Evolutionary conservation across 352 stramenopile genomes (phyloP), one percentile per base, ranked within the genome.

Genomic region (Globisporangium perplexum): DNA sequence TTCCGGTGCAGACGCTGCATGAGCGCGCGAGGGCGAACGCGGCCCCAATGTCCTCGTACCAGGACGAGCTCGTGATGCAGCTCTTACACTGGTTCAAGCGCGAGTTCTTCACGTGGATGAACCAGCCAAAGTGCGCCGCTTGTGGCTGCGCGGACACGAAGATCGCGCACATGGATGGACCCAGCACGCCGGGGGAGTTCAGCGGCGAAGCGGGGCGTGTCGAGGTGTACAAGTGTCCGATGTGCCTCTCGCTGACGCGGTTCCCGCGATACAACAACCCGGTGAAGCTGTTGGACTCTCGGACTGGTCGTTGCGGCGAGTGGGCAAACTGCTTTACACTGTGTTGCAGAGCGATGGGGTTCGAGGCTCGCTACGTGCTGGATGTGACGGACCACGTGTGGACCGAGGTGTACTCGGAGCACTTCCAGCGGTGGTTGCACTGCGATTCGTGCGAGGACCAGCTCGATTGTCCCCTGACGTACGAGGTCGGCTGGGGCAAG

Each of bases 311-410:
- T 18, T 98, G 92, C 60, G 92, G 92, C 8, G 92, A 98, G 61
- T 98, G 85, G 84, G 91, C 92, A 22, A 98, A 98, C 53, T 96
- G 85, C 57, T 98, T 98, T 60, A 96, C 84, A 10, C 74, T 97
- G 1, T 90, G 88, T 55, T 96, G 86, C 38, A 77, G 84, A 17
- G 78, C 92, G 1, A 83, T 97, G 68, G 88, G 90, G 6, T 96
- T 96, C 24, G 88, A 97, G 55, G 80, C 86, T 28, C 87, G 91
- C 12, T 97, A 98, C 46, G 84, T 98, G 7, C 60, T 96, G 7
- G 95, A 98, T 70, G 86, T 96, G 22, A 98, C 92, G 0, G 95
- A 98, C 59, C 95, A 98, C 58, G 90, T 98, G 8, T 98, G 95
- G 95, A 95, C 80, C 11, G 95, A 98, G 71, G 86, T 97, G 17